phyloP scores from a whole-genome alignment of 441 rosid species.

The Corymbia calophylla region DNA sequence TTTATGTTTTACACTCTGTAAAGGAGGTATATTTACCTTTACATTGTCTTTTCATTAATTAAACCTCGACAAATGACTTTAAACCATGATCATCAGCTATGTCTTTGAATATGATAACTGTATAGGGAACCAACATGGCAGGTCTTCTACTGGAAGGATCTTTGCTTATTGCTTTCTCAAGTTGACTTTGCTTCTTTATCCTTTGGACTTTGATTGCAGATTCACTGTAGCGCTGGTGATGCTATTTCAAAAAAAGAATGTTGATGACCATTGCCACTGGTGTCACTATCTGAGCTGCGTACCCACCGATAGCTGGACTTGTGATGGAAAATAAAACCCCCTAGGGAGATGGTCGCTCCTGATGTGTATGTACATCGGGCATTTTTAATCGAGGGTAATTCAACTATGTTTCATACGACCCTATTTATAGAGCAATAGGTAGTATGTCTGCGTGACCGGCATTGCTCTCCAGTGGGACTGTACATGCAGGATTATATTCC shows the following conservation, averaged over 20 bases:
- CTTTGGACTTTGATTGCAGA: conserved; percentile 12
- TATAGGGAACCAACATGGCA: neutral
- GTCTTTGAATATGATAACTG: neutral
- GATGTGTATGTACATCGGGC: neutral
- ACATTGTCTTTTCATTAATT: neutral
- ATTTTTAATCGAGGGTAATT: neutral
- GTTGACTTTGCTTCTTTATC: neutral
- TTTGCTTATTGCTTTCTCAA: neutral
- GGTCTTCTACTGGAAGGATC: neutral
- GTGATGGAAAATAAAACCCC: conserved; percentile 19
- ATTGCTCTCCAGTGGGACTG: neutral
- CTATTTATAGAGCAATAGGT: neutral
- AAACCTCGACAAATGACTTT: neutral
- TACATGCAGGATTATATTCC: neutral
- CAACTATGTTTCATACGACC: neutral
- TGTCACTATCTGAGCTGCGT: conserved; percentile 57
- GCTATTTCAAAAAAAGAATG: conserved; percentile 42
- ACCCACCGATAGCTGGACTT: conserved; percentile 49
- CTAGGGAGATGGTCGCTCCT: neutral
- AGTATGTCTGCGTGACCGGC: neutral
- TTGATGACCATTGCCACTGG: conserved; percentile 48
- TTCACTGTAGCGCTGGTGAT: conserved; percentile 28
- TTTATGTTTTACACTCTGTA: neutral
- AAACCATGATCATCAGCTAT: neutral
- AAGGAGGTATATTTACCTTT: neutral